Base-by-base conservation (phyloP, 495 filamentous ascomycete species). In the Penicillium ucsense region DNA sequence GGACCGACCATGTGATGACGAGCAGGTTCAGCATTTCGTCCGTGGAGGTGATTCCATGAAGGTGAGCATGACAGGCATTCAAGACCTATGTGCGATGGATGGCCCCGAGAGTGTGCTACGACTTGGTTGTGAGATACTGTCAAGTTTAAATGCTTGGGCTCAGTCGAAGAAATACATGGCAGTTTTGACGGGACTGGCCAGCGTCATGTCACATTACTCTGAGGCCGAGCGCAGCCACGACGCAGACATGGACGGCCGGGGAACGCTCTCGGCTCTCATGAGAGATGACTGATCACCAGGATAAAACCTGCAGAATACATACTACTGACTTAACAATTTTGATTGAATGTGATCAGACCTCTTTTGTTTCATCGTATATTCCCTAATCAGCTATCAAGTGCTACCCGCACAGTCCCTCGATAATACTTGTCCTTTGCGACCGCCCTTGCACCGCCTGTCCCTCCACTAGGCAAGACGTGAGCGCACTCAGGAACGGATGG, bases 1-100 rank as follows among this genome's bases (percentile, higher is more conserved):
- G 5, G 76, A 79, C 45, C 58, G 71, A 11, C 75, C 76, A 1
- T 72, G 68, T 41, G 73, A 78, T 52, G 76, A 79, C 54, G 74
- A 78, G 46, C 57, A 78, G 4, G 72, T 76, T 8, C 75, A 77
- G 45, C 54, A 71, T 6, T 79, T 76, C 56, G 72, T 79, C 6
- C 60, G 72, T 6, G 59, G 64, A 31, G 75, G 75, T 7, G 62
- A 64, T n/a, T 52, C 41, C 5, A 78, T 79, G 72, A 60, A 56
- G 31, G 72, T 65, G 0, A 67, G 68, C 47, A 48, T 79, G 3
- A 69, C 64, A 35, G 73, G 74, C 8, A 73, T 76, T 20, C 74
- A 74, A 11, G 69, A 78, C 55, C 63, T 78, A 10, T 76, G 68
- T 51, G 56, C 56, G 8, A 51, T 54, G 8, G 61, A 68, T 8